Evolutionary conservation across 1,284 basidiomycete genomes (phyloP).

Genomic region (Phellinidium pouzarii): DNA sequence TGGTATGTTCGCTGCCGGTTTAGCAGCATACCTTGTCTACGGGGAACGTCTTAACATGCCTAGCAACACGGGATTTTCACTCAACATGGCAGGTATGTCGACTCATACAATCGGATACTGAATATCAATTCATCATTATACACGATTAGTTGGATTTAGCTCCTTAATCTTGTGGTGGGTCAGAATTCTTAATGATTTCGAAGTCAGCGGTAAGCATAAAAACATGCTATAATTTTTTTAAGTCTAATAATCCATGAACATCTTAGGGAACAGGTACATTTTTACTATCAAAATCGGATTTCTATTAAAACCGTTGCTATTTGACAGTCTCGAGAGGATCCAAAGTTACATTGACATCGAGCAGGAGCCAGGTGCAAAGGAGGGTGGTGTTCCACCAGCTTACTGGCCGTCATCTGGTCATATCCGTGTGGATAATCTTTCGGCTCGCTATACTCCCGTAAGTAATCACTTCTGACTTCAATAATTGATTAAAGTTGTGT

Average conservation of each 20-base stretch:
- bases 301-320: neutral
- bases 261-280: constrained; percentile 41
- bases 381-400: constrained; percentile 56
- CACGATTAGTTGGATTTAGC: constrained; percentile 42
- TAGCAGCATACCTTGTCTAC: constrained; percentile 33
- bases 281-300: neutral
- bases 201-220: constrained; percentile 43
- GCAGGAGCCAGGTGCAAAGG: constrained; percentile 53
- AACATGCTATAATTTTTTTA: neutral
- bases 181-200: constrained; percentile 47
- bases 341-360: constrained; percentile 67
- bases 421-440: constrained; percentile 55
- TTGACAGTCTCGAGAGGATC: constrained; percentile 62
- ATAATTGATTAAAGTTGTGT: constrained; percentile 19
- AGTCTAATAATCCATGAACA: neutral
- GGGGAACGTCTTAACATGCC: constrained; percentile 29
- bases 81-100: constrained; percentile 40
- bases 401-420: constrained; percentile 74
- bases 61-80: constrained; percentile 47
- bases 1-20: constrained; percentile 42
- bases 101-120: neutral
- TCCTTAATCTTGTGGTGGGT: constrained; percentile 49
- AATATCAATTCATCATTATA: neutral
- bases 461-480: neutral
- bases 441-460: constrained; percentile 46